phyloP scores from a whole-genome alignment of 2,329 filamentous ascomycete genomes.

The Beauveria australis region DNA sequence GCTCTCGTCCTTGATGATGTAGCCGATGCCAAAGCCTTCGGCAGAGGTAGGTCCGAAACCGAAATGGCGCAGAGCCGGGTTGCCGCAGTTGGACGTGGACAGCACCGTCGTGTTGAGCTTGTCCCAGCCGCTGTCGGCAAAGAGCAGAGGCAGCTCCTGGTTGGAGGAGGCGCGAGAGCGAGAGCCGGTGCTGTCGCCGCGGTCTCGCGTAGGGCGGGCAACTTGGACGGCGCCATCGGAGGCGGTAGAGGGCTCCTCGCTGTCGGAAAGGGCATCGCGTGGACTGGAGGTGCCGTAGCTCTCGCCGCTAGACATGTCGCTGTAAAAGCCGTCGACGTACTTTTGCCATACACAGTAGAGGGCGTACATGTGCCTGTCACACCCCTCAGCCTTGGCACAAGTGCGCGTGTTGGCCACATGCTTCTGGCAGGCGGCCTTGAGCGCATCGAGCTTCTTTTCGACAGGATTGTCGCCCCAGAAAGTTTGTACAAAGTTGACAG shows the following conservation, averaged over 20 bases:
- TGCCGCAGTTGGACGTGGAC: constrained; percentile 97
- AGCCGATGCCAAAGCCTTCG: constrained; percentile 94
- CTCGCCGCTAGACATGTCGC: constrained; percentile 41
- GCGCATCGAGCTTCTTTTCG: constrained; percentile 74
- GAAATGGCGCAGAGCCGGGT: constrained; percentile 88
- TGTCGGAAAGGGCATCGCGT: constrained; percentile 28
- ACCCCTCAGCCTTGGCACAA: constrained; percentile 83
- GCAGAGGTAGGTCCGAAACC: constrained; percentile 92
- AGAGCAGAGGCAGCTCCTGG: constrained; percentile 63
- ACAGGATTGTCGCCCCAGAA: constrained; percentile 92
- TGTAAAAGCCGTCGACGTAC: constrained; percentile 64
- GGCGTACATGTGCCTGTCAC: constrained; percentile 88
- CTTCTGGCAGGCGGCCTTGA: constrained; percentile 74
- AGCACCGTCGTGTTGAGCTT: constrained; percentile 90
- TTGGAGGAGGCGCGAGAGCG: constrained; percentile 32
- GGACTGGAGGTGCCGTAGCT: constrained; percentile 60
- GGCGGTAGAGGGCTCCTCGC: constrained; percentile 26
- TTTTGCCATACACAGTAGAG: constrained; percentile 94
- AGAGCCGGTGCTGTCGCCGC: constrained; percentile 48
- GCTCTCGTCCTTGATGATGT: constrained; percentile 90
- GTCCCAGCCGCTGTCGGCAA: constrained; percentile 86
- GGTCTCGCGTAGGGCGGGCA: constrained; percentile 29
- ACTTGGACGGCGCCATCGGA: constrained; percentile 26
- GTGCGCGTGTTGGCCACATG: constrained; percentile 74
- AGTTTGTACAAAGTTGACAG: constrained; percentile 79